Percentiles rank a stretch among this genome's conserved stretches.
These are phyloP conservation scores for Kurtzmaniella cleridarum DNA, from an alignment of 805 yeast genomes.

Conservation along the genomic window DNA sequence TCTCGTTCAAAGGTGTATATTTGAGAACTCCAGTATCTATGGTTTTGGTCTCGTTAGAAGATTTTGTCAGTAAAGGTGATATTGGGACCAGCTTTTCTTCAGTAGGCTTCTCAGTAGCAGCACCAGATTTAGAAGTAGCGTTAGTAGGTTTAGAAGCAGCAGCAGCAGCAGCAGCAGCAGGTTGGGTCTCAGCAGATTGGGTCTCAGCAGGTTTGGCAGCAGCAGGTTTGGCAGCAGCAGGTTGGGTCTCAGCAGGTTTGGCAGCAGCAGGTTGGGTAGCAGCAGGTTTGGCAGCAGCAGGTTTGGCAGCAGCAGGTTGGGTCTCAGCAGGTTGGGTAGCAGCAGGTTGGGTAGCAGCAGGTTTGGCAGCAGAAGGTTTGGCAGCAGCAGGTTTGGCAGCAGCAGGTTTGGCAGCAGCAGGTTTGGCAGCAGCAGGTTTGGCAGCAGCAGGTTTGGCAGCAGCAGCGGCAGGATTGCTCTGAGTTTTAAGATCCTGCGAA, in stretches of 20 bases:
- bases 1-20: constrained; percentile 44
- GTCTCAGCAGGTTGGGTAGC: too few species aligned
- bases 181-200: too few species aligned
- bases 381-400: background rate
- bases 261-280: too few species aligned
- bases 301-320: too few species aligned
- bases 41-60: background rate
- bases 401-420: background rate
- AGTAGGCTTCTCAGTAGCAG: background rate
- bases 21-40: constrained; percentile 12
- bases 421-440: background rate
- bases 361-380: background rate
- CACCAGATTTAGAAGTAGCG: background rate
- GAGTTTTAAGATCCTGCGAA: too few species aligned
- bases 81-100: background rate
- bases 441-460: background rate
- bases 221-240: too few species aligned
- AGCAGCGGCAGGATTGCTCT: background rate
- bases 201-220: too few species aligned
- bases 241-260: too few species aligned
- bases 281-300: too few species aligned
- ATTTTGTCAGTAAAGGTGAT: background rate
- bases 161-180: too few species aligned
- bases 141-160: too few species aligned
- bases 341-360: too few species aligned